Percentiles rank a stretch among this genome's conserved stretches.
These are phyloP conservation scores for Lasiosphaeris hirsuta DNA, from an alignment of 495 filamentous ascomycete genomes.

Conservation along the genomic window DNA sequence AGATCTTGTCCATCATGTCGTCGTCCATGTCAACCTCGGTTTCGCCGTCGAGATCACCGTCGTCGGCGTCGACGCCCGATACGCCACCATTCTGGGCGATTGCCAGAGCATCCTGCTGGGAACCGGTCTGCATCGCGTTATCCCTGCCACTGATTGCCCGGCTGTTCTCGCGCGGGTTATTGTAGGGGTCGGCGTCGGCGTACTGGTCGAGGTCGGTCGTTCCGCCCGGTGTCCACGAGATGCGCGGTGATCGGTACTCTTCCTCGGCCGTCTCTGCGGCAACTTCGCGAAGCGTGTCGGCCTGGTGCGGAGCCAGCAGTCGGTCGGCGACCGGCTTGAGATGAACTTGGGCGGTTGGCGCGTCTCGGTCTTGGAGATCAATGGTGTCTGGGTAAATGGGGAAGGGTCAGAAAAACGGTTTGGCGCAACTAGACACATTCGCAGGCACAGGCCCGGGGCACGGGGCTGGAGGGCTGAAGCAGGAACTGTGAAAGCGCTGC, in stretches of 20 bases:
- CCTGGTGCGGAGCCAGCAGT: conserved; percentile 75
- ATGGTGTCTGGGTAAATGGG: conserved; percentile 69
- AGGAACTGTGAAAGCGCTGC: conserved; percentile 6
- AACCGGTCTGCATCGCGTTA: conserved; percentile 34
- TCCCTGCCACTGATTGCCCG: conserved; percentile 9
- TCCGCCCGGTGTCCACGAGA: conserved; percentile 48
- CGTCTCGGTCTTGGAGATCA: conserved; percentile 81
- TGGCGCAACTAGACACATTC: conserved; percentile 4
- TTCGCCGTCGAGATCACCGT: conserved; percentile 65
- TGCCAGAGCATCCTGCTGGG: conserved; percentile 52
- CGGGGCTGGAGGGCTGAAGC: conserved; percentile 14
- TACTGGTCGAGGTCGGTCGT: conserved; percentile 47
- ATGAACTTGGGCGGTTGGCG: conserved; percentile 82
- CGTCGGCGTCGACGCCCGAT: conserved; percentile 56
- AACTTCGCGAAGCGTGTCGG: conserved; percentile 73
- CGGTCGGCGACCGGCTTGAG: conserved; percentile 43
- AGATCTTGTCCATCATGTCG: conserved; percentile 96
- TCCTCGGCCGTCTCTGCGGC: conserved; percentile 71
- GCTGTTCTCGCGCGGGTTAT: conserved; percentile 27
- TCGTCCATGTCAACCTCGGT: conserved; percentile 73
- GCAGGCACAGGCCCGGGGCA: neutral
- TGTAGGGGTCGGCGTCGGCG: conserved; percentile 48
- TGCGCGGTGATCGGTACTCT: conserved; percentile 50
- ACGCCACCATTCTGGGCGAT: conserved; percentile 53
- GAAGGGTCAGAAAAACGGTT: conserved; percentile 20